Evolutionary conservation across 106 monocot species (phyloP).

Genomic region (Platanthera zijinensis): DNA sequence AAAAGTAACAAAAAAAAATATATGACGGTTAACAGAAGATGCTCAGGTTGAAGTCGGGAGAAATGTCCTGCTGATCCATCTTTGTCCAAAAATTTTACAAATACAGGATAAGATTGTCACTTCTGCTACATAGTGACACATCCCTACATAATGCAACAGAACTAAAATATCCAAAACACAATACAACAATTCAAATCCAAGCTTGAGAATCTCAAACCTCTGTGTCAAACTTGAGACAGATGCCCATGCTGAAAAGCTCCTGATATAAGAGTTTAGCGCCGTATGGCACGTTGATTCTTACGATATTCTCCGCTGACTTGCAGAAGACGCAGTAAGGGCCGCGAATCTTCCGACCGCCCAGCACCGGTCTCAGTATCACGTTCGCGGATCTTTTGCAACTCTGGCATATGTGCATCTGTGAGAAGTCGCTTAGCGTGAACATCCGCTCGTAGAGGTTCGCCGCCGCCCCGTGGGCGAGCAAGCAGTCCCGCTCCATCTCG

Average conservation of each 20-base stretch:
- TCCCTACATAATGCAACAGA: not conserved
- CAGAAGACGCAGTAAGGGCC: conserved; percentile 83
- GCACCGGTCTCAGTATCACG: conserved; percentile 60
- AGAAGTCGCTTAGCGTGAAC: conserved; percentile 84
- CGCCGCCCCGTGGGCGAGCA: conserved; percentile 89
- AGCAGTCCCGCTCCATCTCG: conserved; percentile 97
- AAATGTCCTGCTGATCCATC: too few species aligned
- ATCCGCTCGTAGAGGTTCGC: conserved; percentile 88
- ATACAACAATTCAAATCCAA: not conserved
- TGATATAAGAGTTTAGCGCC: conserved; percentile 90
- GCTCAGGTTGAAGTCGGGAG: too few species aligned
- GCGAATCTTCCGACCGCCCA: conserved; percentile 53
- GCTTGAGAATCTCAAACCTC: conserved; percentile 28
- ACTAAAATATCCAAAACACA: not conserved
- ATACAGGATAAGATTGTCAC: too few species aligned
- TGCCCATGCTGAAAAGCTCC: conserved; percentile 95
- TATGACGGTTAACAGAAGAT: too few species aligned
- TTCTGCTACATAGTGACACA: too few species aligned
- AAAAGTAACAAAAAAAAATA: too few species aligned
- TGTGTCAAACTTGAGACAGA: conserved; percentile 80
- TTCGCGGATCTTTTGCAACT: conserved; percentile 54
- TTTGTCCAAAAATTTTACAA: too few species aligned
- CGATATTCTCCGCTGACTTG: conserved; percentile 72
- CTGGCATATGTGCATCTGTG: conserved; percentile 83
- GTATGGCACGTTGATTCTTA: conserved; percentile 74